phyloP scores from a whole-genome alignment of 345 rosid genomes.

The Gynandropsis gynandra region DNA sequence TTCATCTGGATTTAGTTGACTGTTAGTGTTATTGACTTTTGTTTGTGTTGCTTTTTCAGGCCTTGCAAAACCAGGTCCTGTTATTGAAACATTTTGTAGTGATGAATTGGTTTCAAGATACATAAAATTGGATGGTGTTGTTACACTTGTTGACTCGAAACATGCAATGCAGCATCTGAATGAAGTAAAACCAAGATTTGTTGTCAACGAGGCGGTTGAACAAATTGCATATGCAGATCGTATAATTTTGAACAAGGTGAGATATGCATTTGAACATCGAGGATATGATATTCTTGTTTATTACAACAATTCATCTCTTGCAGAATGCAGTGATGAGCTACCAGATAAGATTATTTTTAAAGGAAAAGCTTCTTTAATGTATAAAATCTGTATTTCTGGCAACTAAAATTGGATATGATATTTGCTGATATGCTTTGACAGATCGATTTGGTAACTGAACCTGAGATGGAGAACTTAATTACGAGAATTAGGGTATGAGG shows the following conservation, averaged over 20 bases:
- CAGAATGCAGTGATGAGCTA: neutral
- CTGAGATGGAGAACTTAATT: constrained; percentile 41
- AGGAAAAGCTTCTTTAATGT: neutral
- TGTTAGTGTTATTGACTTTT: neutral
- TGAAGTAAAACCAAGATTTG: constrained; percentile 68
- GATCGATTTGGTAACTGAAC: constrained; percentile 60
- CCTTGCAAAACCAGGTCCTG: constrained; percentile 74
- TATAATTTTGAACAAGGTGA: constrained; percentile 62
- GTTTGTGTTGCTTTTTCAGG: constrained; percentile 31
- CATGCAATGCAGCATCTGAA: constrained; percentile 62
- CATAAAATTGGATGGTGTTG: constrained; percentile 69
- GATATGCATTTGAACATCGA: neutral
- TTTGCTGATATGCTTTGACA: constrained; percentile 21
- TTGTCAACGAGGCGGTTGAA: constrained; percentile 72
- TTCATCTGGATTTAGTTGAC: neutral
- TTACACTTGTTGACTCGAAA: constrained; percentile 70
- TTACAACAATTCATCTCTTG: neutral
- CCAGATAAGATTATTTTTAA: neutral
- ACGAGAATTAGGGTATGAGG: constrained; percentile 49
- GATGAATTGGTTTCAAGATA: constrained; percentile 55
- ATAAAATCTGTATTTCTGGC: neutral
- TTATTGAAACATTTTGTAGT: constrained; percentile 60
- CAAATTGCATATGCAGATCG: constrained; percentile 82
- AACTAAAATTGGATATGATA: neutral
- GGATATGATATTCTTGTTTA: neutral